Conservation (phyloP, 192 early-diverging fungal species). For the Rhizophagus prolifer region DNA sequence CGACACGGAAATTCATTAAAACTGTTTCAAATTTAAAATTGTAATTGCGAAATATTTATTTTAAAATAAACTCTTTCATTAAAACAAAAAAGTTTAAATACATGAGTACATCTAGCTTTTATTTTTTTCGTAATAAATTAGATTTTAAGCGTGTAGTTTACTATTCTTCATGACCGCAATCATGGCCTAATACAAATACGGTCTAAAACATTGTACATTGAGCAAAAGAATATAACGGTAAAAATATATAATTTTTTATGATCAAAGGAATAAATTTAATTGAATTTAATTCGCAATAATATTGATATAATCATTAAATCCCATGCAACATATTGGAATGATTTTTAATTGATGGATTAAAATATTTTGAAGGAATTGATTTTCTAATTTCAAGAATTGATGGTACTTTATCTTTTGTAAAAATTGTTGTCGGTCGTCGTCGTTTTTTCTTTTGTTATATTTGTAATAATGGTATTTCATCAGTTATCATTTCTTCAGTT, state of each 20-base stretch:
- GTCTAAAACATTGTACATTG: slow-evolving; percentile 17
- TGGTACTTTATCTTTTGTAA: slow-evolving; percentile 9
- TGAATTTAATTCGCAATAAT: background rate
- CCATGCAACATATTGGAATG: slow-evolving; percentile 9
- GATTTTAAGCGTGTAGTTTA: no score
- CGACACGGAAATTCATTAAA: no score
- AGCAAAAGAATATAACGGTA: slow-evolving; percentile 4
- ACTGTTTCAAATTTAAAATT: no score
- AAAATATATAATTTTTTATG: background rate
- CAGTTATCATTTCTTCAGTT: background rate
- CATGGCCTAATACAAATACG: slow-evolving; percentile 15
- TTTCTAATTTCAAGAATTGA: slow-evolving; percentile 8
- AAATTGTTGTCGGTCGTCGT: background rate
- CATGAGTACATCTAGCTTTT: no score
- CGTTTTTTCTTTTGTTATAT: background rate
- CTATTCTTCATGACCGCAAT: slow-evolving; percentile 24
- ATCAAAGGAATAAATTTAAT: background rate
- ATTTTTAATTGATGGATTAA: slow-evolving; percentile 10
- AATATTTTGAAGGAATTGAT: slow-evolving; percentile 8
- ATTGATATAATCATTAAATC: background rate
- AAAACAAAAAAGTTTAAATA: no score
- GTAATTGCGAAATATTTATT: no score
- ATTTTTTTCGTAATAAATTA: no score
- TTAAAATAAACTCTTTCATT: no score
- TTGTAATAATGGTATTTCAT: background rate